A percentile compares a stretch with the other conserved stretches of the same genome.
Evolutionary conservation across 495 filamentous ascomycete genomes (phyloP).

Genomic region (Amniculicola lignicola): DNA sequence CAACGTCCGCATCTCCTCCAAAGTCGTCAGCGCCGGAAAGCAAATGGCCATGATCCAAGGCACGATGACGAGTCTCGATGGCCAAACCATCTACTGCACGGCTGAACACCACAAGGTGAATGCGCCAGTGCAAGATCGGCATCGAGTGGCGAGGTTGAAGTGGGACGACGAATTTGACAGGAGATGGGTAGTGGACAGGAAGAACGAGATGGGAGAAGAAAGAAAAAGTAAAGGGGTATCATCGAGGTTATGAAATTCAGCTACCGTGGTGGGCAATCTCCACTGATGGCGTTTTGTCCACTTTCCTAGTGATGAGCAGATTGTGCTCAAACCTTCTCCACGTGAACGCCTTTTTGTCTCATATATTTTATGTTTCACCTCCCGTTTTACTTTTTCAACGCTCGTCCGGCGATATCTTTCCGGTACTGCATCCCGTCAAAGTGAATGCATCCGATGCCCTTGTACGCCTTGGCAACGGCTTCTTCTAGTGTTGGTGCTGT

Average conservation of each 20-base stretch:
- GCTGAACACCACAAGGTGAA: conserved; percentile 50
- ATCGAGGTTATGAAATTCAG: conserved; percentile 14
- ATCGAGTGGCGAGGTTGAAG: conserved; percentile 34
- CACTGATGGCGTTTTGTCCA: too few species aligned
- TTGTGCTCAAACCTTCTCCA: too few species aligned
- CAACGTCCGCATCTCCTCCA: conserved; percentile 38
- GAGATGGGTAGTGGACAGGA: conserved; percentile 11
- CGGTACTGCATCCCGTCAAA: conserved; percentile 92
- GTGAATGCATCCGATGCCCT: conserved; percentile 69
- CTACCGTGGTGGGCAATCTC: too few species aligned
- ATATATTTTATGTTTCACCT: conserved; percentile 1
- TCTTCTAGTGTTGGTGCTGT: conserved; percentile 70
- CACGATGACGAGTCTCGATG: conserved; percentile 43
- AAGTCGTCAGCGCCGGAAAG: conserved; percentile 41
- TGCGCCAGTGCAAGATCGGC: conserved; percentile 39
- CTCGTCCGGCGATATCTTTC: conserved; percentile 72
- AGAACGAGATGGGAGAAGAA: too few species aligned
- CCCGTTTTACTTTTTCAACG: conserved; percentile 22
- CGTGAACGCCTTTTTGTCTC: background rate
- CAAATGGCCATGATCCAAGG: conserved; percentile 49
- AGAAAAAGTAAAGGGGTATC: background rate
- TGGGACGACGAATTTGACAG: conserved; percentile 40
- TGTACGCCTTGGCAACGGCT: conserved; percentile 81
- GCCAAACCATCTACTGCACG: conserved; percentile 42
- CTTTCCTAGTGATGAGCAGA: too few species aligned